A percentile compares a stretch with the other conserved stretches of the same genome.
phyloP scores from a whole-genome alignment of 176 grass and related monocot species.

The Musa schizocarpa region DNA sequence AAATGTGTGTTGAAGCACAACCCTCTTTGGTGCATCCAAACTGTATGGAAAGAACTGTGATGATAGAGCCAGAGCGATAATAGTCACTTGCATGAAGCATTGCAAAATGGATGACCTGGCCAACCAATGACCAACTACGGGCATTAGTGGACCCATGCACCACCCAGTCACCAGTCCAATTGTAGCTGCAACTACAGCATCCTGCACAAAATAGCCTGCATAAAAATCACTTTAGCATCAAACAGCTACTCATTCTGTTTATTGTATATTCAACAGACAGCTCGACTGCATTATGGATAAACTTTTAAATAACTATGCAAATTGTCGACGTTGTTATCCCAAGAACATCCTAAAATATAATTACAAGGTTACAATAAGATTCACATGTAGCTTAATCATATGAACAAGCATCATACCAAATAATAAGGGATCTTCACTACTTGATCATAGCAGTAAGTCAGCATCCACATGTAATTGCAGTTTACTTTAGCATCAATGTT shows the following conservation, averaged over 20 bases:
- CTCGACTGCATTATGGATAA: no score
- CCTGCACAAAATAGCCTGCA: slow-evolving; percentile 90
- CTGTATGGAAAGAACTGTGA: slow-evolving; percentile 97
- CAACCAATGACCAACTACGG: slow-evolving; percentile 65
- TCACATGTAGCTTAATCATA: no score
- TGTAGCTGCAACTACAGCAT: slow-evolving; percentile 61
- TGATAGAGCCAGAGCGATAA: slow-evolving; percentile 68
- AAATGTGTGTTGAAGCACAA: slow-evolving; percentile 86
- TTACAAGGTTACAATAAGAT: no score
- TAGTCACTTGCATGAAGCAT: slow-evolving; percentile 61
- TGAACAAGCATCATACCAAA: no score
- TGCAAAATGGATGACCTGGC: slow-evolving; percentile 57
- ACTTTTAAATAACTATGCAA: not conserved
- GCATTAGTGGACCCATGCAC: slow-evolving; percentile 68
- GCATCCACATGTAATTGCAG: no score
- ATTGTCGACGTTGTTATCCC: not conserved
- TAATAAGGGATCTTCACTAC: no score
- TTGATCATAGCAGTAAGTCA: no score
- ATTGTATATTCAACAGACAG: not conserved
- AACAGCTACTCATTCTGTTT: not conserved
- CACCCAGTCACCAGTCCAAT: slow-evolving; percentile 76
- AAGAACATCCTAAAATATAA: no score
- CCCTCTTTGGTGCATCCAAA: slow-evolving; percentile 70
- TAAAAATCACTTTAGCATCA: not conserved
- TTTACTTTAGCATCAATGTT: no score